These are phyloP conservation scores for Trichoderma sp. DNA, from an alignment of 2,329 filamentous ascomycete genomes.

Conservation along the genomic window DNA sequence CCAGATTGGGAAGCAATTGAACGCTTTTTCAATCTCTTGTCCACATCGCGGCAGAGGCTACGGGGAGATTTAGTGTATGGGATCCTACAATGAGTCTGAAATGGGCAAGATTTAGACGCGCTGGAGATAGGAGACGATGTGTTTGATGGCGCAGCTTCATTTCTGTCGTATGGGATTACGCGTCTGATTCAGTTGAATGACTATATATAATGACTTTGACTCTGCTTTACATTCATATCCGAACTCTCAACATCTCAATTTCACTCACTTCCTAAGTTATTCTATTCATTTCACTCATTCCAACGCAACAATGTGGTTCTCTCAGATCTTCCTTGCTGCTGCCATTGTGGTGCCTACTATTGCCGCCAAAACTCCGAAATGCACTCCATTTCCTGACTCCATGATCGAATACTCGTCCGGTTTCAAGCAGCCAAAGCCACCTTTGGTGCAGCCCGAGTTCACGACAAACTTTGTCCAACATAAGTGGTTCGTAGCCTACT, in stretches of 20 bases:
- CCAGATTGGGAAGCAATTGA: not conserved
- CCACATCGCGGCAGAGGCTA: not conserved
- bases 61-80: not conserved
- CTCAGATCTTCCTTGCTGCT: not conserved
- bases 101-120: not conserved
- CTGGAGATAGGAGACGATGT: not conserved
- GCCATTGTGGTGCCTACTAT: not conserved
- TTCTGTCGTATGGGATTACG: not conserved
- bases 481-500: slow-evolving; percentile 33
- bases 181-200: not conserved
- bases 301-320: not conserved
- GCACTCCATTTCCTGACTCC: slow-evolving; percentile 29
- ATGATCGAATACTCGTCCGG: slow-evolving; percentile 31
- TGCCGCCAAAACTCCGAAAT: slow-evolving; percentile 11
- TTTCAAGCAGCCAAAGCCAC: slow-evolving; percentile 36
- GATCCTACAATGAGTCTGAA: not conserved
- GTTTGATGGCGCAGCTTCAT: not conserved
- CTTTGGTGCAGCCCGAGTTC: slow-evolving; percentile 33
- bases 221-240: not conserved
- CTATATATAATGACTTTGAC: not conserved
- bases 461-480: slow-evolving; percentile 38
- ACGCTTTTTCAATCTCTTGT: not conserved
- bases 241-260: not conserved
- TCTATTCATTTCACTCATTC: not conserved
- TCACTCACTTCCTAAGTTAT: not conserved